Evolutionary conservation across 768 basidiomycete species (phyloP).

Genomic region (Russula sp.): DNA sequence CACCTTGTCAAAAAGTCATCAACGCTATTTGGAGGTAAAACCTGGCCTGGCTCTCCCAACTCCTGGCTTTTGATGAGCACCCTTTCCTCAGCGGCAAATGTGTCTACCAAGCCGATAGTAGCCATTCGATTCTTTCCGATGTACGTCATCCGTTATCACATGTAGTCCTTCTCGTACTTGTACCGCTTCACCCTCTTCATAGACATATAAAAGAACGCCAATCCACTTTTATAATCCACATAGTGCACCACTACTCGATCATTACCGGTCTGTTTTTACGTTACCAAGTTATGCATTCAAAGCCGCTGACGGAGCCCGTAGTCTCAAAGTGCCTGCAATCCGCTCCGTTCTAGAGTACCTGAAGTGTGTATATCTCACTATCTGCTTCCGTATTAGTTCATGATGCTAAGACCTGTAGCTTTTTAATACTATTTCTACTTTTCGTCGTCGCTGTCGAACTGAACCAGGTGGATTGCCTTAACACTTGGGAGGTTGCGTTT

Average conservation of each 20-base stretch:
- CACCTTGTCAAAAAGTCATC: constrained; percentile 87
- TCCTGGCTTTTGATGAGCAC: constrained; percentile 18
- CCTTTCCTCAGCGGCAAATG: constrained; percentile 61
- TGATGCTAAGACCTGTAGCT: constrained; percentile 38
- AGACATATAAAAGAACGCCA: constrained; percentile 92
- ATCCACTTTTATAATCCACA: constrained; percentile 94
- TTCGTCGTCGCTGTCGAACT: constrained; percentile 78
- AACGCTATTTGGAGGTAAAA: constrained; percentile 71
- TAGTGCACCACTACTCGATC: constrained; percentile 88
- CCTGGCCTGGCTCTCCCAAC: neutral
- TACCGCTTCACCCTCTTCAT: constrained; percentile 1
- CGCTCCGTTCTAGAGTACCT: constrained; percentile 84
- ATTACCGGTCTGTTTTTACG: constrained; percentile 60
- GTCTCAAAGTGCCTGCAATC: constrained; percentile 88
- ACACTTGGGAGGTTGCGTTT: constrained; percentile 61
- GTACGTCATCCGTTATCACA: constrained; percentile 35
- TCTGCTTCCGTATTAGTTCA: neutral
- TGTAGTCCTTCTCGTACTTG: neutral
- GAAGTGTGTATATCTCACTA: constrained; percentile 44
- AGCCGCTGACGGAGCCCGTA: constrained; percentile 26
- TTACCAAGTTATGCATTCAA: neutral
- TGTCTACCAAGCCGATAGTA: constrained; percentile 85
- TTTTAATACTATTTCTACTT: constrained; percentile 70
- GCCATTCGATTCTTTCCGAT: constrained; percentile 84
- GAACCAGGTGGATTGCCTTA: constrained; percentile 53